Conservation (phyloP, 805 yeast species). For the Diddensiella santjacobensis region DNA sequence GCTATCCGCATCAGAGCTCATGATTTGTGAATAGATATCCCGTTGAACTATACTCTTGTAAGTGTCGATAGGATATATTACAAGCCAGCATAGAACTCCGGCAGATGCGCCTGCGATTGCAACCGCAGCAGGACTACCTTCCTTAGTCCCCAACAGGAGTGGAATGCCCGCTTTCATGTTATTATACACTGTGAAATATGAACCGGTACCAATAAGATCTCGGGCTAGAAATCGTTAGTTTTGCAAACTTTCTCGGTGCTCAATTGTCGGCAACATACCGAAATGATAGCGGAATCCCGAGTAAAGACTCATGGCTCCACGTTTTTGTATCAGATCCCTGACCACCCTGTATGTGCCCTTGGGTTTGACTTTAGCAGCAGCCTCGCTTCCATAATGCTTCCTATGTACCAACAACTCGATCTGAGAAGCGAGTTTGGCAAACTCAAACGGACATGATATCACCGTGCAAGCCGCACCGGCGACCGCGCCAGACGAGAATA, state of each 20-base stretch:
- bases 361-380: constrained; percentile 20
- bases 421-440: constrained; percentile 78
- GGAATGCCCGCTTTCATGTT: constrained; percentile 50
- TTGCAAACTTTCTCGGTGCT: not conserved
- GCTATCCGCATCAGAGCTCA: constrained; percentile 25
- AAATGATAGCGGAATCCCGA: constrained; percentile 70
- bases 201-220: constrained; percentile 67
- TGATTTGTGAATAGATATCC: constrained; percentile 66
- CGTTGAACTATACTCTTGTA: constrained; percentile 71
- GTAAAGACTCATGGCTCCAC: constrained; percentile 64
- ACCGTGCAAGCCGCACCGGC: constrained; percentile 55
- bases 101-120: constrained; percentile 76
- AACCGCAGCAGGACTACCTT: constrained; percentile 42
- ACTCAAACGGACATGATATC: constrained; percentile 79
- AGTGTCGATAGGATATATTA: constrained; percentile 79
- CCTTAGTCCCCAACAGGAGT: constrained; percentile 17
- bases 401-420: constrained; percentile 45
- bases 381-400: constrained; percentile 20
- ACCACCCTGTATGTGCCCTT: constrained; percentile 43
- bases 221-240: constrained; percentile 36
- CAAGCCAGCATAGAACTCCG: constrained; percentile 70
- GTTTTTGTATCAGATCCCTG: constrained; percentile 49
- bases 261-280: constrained; percentile 9
- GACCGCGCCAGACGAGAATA: constrained; percentile 50
- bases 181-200: constrained; percentile 74